Percentiles rank a stretch among this genome's conserved stretches.
Conservation (phyloP, 345 rosid species). For the Atalantia buxifolia region DNA sequence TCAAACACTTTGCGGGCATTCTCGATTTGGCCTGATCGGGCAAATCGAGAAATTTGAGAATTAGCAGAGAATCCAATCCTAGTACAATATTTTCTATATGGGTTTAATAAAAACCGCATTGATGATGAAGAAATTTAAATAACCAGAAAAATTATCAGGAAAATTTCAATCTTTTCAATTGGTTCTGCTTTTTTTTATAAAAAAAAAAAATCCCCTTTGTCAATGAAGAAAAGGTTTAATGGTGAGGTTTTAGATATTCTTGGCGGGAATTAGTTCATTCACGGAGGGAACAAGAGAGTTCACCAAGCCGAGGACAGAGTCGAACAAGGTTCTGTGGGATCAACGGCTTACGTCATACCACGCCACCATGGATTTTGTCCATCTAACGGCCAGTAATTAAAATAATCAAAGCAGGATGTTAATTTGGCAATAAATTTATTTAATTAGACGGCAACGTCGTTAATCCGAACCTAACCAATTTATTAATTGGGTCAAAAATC, state of each 20-base stretch:
- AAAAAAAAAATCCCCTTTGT: too few relatives aligned
- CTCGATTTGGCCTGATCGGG: constrained; percentile 49
- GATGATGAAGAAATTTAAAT: background rate
- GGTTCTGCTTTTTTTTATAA: background rate
- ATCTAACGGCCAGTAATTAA: background rate
- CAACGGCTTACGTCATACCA: background rate
- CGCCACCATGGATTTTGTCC: background rate
- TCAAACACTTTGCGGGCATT: constrained; percentile 60
- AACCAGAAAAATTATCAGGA: background rate
- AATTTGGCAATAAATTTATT: too few relatives aligned
- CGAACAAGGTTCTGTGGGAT: background rate
- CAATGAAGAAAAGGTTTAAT: background rate
- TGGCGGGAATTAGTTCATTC: background rate
- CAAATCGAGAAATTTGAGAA: constrained; percentile 46
- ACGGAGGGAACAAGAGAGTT: background rate
- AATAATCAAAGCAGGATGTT: background rate
- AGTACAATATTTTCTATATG: constrained; percentile 32
- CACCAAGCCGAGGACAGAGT: background rate
- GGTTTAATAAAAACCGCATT: constrained; percentile 36
- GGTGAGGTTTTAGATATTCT: background rate
- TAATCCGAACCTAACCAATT: too few relatives aligned
- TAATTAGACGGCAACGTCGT: too few relatives aligned
- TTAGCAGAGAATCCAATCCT: constrained; percentile 15
- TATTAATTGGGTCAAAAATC: too few relatives aligned
- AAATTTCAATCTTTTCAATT: background rate